Evolutionary conservation across 2,329 filamentous ascomycete genomes (phyloP).

Genomic region (Aspergillus uvarum): DNA sequence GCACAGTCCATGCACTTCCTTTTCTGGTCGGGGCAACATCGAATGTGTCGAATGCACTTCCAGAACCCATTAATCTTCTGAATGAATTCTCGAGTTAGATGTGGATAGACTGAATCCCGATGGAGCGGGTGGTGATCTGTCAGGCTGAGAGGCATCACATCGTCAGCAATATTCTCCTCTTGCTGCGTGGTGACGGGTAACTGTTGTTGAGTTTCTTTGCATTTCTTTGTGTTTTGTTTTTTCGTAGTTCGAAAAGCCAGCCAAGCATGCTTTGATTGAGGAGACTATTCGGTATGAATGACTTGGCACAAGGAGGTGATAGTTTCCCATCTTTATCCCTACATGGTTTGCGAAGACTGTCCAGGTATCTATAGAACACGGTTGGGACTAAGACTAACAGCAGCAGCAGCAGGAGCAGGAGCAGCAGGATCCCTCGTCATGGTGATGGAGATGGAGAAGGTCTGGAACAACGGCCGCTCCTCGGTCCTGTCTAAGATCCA

Average conservation of each 20-base stretch:
- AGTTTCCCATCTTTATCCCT: not conserved
- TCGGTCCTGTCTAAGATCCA: conserved; percentile 15
- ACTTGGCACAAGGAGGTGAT: not conserved
- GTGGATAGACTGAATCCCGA: conserved; percentile 1
- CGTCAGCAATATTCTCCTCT: conserved; percentile 16
- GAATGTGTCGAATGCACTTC: not conserved
- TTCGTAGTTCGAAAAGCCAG: not conserved
- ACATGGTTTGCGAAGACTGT: not conserved
- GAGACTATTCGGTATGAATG: not conserved
- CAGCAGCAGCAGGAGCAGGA: not conserved
- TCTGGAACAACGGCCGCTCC: conserved; percentile 20
- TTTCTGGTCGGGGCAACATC: not conserved
- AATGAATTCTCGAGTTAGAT: not conserved
- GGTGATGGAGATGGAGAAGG: conserved; percentile 2
- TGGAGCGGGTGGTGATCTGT: conserved; percentile 18
- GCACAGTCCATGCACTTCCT: not conserved
- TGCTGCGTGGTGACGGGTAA: conserved; percentile 20
- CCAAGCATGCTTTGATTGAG: conserved; percentile 11
- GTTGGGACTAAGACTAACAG: not conserved
- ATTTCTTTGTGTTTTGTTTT: not conserved
- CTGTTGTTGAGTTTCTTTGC: not conserved
- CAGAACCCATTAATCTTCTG: not conserved
- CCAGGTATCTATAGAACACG: not conserved
- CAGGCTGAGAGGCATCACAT: conserved; percentile 19
- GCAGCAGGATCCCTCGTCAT: conserved; percentile 6